Percentiles rank a stretch among this genome's conserved stretches.
These are phyloP conservation scores for Metschnikowia drakensbergensis DNA, from an alignment of 805 yeast species.

Conservation along the genomic window DNA sequence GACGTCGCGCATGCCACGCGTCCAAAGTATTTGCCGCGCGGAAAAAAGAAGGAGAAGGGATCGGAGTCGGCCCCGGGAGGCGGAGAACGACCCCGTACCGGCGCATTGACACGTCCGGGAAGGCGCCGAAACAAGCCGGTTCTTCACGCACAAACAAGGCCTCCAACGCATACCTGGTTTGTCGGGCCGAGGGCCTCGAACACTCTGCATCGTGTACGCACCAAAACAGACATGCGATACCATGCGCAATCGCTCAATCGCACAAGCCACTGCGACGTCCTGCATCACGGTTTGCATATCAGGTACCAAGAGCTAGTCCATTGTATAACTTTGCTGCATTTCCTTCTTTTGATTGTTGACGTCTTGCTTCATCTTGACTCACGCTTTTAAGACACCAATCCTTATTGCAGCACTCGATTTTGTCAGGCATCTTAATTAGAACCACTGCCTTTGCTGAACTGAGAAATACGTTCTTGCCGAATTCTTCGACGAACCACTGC, in stretches of 20 bases:
- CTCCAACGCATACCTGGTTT: neutral
- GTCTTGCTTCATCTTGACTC: neutral
- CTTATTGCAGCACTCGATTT: no score
- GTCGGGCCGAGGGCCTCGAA: neutral
- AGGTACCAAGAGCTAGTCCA: conserved; percentile 5
- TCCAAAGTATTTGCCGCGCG: neutral
- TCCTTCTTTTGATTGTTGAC: neutral
- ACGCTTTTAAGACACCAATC: no score
- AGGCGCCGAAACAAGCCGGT: no score
- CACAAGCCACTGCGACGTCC: neutral
- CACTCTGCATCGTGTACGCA: neutral
- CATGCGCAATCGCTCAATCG: conserved; percentile 1
- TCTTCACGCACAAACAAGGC: no score
- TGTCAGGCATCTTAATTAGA: no score
- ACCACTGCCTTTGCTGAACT: no score
- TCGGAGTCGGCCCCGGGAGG: neutral
- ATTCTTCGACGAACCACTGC: no score
- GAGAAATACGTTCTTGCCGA: no score
- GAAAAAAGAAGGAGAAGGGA: neutral
- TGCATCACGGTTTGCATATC: neutral
- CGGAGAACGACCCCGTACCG: no score
- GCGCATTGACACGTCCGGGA: no score
- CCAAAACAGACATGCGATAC: neutral
- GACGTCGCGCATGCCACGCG: conserved; percentile 1
- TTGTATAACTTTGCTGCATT: neutral